Evolutionary conservation across 768 basidiomycete genomes (phyloP).

Genomic region (Strobilomyces echinocephalus): DNA sequence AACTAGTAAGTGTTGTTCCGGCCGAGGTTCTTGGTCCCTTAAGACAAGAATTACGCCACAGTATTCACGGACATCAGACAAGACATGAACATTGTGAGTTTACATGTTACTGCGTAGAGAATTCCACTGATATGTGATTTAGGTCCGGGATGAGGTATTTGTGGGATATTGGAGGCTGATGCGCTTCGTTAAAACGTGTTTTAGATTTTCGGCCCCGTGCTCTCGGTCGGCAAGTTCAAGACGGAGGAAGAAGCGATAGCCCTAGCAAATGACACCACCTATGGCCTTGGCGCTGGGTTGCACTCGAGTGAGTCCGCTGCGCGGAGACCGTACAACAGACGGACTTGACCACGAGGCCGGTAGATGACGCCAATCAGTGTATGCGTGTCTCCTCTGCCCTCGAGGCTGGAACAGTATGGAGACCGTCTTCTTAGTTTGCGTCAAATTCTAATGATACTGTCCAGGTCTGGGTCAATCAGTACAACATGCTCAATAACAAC

Average conservation of each 20-base stretch:
- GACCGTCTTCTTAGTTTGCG: neutral
- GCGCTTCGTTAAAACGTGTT: slow-evolving; percentile 8
- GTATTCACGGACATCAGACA: slow-evolving; percentile 79
- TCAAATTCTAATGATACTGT: slow-evolving; percentile 5
- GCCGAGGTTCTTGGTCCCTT: slow-evolving; percentile 1
- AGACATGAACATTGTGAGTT: slow-evolving; percentile 80
- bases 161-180: slow-evolving; percentile 4
- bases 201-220: slow-evolving; percentile 93
- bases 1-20: slow-evolving; percentile 55
- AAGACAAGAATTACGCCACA: slow-evolving; percentile 25
- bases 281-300: slow-evolving; percentile 89
- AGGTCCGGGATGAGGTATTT: slow-evolving; percentile 32
- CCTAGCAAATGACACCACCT: slow-evolving; percentile 83
- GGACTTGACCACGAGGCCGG: slow-evolving; percentile 19
- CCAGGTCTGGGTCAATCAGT: slow-evolving; percentile 91
- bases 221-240: slow-evolving; percentile 75
- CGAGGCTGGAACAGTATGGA: slow-evolving; percentile 80
- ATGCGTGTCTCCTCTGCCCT: slow-evolving; percentile 83
- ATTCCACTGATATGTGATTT: slow-evolving; percentile 20
- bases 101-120: neutral
- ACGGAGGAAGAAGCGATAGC: slow-evolving; percentile 83
- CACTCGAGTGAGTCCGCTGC: slow-evolving; percentile 64
- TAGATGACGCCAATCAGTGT: slow-evolving; percentile 78
- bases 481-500: slow-evolving; percentile 77
- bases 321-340: neutral